These are phyloP conservation scores for Magnolia officinalis DNA, from an alignment of 164 flowering plant species.

Conservation along the genomic window DNA sequence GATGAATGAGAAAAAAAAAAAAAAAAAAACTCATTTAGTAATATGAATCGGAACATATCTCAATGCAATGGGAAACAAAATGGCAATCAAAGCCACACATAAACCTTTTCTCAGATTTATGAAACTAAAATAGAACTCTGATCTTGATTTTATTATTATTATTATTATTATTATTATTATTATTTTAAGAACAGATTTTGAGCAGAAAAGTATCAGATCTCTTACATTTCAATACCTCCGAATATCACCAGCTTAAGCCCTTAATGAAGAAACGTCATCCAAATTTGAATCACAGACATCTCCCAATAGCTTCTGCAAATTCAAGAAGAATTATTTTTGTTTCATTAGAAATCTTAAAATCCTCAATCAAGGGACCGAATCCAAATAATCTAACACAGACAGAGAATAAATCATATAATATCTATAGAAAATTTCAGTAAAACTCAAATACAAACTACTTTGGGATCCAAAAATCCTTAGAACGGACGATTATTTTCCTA, in stretches of 20 bases:
- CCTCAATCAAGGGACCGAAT: neutral
- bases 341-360: neutral
- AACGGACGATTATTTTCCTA: neutral
- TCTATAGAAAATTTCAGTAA: neutral
- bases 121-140: constrained; percentile 1
- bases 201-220: neutral
- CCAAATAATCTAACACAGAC: neutral
- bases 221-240: neutral
- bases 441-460: neutral
- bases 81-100: neutral
- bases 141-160: neutral
- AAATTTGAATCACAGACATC: neutral
- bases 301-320: constrained; percentile 6
- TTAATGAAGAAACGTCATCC: constrained; percentile 1
- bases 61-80: neutral
- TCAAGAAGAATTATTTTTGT: neutral
- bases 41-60: neutral
- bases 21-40: neutral
- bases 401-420: neutral
- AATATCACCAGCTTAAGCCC: neutral
- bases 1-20: neutral
- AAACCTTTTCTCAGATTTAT: constrained; percentile 2
- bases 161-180: neutral
- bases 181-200: neutral
- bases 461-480: constrained; percentile 1